These are phyloP conservation scores for Lizonia empirigonia DNA, from an alignment of 2,329 filamentous ascomycete genomes.

Conservation along the genomic window DNA sequence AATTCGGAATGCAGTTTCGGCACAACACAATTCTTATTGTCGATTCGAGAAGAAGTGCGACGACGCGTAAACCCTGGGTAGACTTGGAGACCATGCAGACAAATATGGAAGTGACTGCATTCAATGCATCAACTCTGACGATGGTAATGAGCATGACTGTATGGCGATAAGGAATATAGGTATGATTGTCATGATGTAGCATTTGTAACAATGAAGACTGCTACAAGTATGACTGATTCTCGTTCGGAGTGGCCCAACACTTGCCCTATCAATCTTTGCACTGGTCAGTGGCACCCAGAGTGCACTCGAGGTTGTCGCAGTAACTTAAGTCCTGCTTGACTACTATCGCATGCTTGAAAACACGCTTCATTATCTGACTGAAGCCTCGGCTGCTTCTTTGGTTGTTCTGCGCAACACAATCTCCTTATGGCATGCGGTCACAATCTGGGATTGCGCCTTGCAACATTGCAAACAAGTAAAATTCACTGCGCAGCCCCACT, in stretches of 20 bases:
- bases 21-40: not conserved
- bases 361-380: not conserved
- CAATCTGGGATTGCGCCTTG: not conserved
- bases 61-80: not conserved
- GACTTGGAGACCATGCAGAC: not conserved
- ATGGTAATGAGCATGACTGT: conserved; percentile 7
- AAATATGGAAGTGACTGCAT: not conserved
- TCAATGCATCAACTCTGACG: not conserved
- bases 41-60: not conserved
- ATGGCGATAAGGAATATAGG: conserved; percentile 11
- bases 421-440: not conserved
- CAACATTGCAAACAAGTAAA: not conserved
- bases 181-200: conserved; percentile 13
- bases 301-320: not conserved
- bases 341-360: not conserved
- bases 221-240: no score
- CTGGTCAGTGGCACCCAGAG: no score
- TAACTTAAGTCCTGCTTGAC: not conserved
- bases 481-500: not conserved
- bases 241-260: not conserved
- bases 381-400: not conserved
- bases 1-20: not conserved
- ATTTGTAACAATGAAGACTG: conserved; percentile 11
- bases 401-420: not conserved
- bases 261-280: not conserved